phyloP scores from a whole-genome alignment of 495 filamentous ascomycete genomes.

The Xylaria grammica region DNA sequence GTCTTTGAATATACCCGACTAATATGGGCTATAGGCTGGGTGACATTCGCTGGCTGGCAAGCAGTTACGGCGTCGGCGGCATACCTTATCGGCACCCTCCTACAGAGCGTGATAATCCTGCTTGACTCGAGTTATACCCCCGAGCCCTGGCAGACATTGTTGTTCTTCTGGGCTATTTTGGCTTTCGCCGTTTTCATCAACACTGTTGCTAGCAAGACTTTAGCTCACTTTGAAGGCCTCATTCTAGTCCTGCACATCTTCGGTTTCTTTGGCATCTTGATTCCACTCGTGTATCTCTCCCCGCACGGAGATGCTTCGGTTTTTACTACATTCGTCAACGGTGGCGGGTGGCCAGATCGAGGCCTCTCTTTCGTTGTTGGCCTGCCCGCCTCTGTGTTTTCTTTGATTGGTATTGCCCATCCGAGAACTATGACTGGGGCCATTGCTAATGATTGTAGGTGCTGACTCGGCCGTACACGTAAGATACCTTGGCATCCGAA shows the following conservation, averaged over 20 bases:
- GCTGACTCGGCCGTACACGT: conserved; percentile 31
- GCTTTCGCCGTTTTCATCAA: conserved; percentile 50
- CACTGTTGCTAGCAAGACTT: conserved; percentile 40
- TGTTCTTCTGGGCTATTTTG: conserved; percentile 50
- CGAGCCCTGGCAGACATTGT: conserved; percentile 47
- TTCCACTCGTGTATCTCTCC: conserved; percentile 50
- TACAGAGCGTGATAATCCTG: conserved; percentile 49
- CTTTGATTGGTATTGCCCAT: neutral
- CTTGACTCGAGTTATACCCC: conserved; percentile 43
- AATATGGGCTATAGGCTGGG: conserved; percentile 44
- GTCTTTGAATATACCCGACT: too few relatives aligned
- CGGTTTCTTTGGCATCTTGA: conserved; percentile 54
- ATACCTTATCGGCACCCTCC: conserved; percentile 49
- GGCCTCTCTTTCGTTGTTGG: conserved; percentile 39
- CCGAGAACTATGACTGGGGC: neutral
- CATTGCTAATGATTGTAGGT: conserved; percentile 22
- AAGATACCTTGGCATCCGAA: neutral
- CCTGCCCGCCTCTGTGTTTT: conserved; percentile 9
- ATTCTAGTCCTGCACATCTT: conserved; percentile 53
- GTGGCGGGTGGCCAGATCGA: conserved; percentile 46
- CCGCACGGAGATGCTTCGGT: conserved; percentile 35
- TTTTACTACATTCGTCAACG: conserved; percentile 47
- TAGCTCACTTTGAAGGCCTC: conserved; percentile 40
- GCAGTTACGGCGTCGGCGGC: conserved; percentile 45
- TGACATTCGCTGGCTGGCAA: conserved; percentile 54